These are phyloP conservation scores for Isatis lusitanica DNA, from an alignment of 441 rosid species.

Conservation along the genomic window DNA sequence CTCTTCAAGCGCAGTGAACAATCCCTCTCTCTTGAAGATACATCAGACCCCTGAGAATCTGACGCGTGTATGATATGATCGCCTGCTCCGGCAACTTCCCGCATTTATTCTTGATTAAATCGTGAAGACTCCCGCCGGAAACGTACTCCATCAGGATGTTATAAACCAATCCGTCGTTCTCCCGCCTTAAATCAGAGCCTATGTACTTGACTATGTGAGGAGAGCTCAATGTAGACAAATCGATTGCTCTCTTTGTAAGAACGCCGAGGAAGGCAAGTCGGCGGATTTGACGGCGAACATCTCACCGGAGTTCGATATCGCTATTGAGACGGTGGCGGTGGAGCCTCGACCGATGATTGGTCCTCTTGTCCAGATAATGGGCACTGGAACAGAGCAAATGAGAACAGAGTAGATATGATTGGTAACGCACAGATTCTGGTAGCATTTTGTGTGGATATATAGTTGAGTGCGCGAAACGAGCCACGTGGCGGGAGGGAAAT, in stretches of 20 bases:
- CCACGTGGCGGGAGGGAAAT: conserved; percentile 8
- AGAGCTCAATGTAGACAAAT: conserved; percentile 56
- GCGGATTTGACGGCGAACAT: conserved; percentile 66
- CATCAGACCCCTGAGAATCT: conserved; percentile 51
- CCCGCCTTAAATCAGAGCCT: conserved; percentile 46
- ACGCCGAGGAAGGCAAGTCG: conserved; percentile 46
- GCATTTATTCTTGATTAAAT: conserved; percentile 46
- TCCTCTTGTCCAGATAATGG: conserved; percentile 65
- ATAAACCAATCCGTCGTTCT: conserved; percentile 39
- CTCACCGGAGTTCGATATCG: conserved; percentile 55
- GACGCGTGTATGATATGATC: conserved; percentile 40
- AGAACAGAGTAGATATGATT: neutral
- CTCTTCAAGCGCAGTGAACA: conserved; percentile 62
- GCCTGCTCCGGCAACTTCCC: conserved; percentile 52
- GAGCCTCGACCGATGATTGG: conserved; percentile 75
- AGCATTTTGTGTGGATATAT: neutral
- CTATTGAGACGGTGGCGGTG: conserved; percentile 70
- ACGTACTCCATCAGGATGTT: conserved; percentile 68
- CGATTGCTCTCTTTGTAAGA: conserved; percentile 52
- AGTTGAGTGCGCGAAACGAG: conserved; percentile 11
- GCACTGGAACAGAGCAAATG: conserved; percentile 32
- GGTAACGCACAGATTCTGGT: conserved; percentile 9
- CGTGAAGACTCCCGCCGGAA: conserved; percentile 60
- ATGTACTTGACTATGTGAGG: conserved; percentile 59
- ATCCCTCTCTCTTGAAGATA: conserved; percentile 57